Percentiles rank a stretch among this genome's conserved stretches.
These are phyloP conservation scores for Mesotaenium endlicherianum DNA, from an alignment of 139 green algal genomes.

Conservation along the genomic window DNA sequence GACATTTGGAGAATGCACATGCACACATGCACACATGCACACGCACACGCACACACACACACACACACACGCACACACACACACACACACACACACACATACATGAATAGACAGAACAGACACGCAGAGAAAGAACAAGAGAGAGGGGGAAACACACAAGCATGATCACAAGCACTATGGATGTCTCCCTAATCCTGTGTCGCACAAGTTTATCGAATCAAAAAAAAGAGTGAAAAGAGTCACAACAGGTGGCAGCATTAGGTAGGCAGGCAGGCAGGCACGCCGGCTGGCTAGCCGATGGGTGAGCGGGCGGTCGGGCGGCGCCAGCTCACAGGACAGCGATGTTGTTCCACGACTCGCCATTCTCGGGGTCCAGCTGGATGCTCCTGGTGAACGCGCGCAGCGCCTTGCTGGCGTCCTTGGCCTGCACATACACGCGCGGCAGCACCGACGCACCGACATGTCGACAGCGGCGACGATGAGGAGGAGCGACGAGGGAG, in stretches of 20 bases:
- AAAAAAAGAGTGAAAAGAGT: not conserved
- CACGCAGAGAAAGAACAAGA: no score
- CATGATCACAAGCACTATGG: no score
- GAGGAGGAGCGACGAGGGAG: not conserved
- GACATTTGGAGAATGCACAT: no score
- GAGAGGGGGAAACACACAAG: no score
- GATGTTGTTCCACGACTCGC: conserved; percentile 93
- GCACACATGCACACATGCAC: no score
- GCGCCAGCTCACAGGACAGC: conserved; percentile 67
- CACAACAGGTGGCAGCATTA: not conserved
- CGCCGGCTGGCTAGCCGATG: not conserved
- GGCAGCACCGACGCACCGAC: not conserved
- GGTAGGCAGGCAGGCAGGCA: not conserved
- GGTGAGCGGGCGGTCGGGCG: not conserved
- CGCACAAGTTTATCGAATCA: not conserved
- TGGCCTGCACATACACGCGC: not conserved
- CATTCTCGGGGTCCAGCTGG: conserved; percentile 81
- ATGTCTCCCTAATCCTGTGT: not conserved
- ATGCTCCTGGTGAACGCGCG: conserved; percentile 76
- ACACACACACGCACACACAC: no score
- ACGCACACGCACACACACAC: no score
- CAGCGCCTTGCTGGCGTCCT: conserved; percentile 34
- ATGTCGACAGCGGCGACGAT: not conserved
- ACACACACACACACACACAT: no score
- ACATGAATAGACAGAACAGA: no score